phyloP scores from a whole-genome alignment of 2,329 filamentous ascomycete species.

The Decorospora gaudefroyi region DNA sequence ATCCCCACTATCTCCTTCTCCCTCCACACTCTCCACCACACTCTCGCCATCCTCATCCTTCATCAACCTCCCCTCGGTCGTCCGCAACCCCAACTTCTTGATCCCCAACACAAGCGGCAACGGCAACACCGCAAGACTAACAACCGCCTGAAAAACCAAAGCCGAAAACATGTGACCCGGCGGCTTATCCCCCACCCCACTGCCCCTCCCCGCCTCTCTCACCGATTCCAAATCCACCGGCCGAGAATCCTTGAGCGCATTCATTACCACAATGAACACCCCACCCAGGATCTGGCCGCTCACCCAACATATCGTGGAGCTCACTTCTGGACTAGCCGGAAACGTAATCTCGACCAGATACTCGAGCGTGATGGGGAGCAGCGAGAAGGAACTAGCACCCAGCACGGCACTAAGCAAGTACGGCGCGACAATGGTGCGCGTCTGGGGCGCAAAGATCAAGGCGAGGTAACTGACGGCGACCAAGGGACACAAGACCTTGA shows the following conservation, averaged over 20 bases:
- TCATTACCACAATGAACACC: conserved; percentile 80
- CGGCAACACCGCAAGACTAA: conserved; percentile 68
- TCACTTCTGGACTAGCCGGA: conserved; percentile 83
- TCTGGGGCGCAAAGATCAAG: conserved; percentile 79
- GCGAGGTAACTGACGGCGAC: conserved; percentile 73
- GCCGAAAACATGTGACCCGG: conserved; percentile 74
- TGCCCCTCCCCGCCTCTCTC: conserved; percentile 30
- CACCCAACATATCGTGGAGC: conserved; percentile 80
- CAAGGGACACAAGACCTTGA: conserved; percentile 75
- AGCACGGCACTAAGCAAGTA: conserved; percentile 76
- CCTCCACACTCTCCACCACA: conserved; percentile 5
- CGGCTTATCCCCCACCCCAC: conserved; percentile 49
- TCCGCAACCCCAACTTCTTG: conserved; percentile 60
- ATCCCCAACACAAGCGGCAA: conserved; percentile 70
- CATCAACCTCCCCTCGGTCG: conserved; percentile 38
- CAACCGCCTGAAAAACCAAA: conserved; percentile 76
- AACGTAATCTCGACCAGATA: conserved; percentile 85
- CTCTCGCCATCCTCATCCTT: conserved; percentile 40
- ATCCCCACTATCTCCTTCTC: conserved; percentile 13
- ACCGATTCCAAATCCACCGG: conserved; percentile 36
- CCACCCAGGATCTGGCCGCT: conserved; percentile 85
- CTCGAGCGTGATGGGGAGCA: conserved; percentile 85
- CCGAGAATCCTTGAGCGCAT: conserved; percentile 64
- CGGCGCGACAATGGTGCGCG: conserved; percentile 65
- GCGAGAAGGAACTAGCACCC: conserved; percentile 76